Percentiles rank a stretch among this genome's conserved stretches.
Conservation (phyloP, 2,329 filamentous ascomycete genomes). For the Penicillium digitatum region DNA sequence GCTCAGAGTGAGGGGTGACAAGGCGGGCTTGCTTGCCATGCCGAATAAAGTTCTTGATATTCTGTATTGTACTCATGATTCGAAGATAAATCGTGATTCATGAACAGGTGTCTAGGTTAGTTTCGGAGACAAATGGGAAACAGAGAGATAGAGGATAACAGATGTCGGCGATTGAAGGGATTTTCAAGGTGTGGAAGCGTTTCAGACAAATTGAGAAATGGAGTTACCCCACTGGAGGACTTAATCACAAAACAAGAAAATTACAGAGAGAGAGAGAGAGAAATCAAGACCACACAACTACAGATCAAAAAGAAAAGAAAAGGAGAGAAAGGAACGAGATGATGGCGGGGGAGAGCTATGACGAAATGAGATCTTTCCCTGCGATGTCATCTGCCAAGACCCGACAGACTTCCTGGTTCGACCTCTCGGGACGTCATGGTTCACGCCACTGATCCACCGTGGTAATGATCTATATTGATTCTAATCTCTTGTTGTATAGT, state of each 20-base stretch:
- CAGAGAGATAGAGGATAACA: not conserved
- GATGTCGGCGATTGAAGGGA: not conserved
- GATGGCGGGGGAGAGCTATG: constrained; percentile 8
- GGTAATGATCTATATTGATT: not conserved
- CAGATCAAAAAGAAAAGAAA: not conserved
- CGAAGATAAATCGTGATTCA: constrained; percentile 7
- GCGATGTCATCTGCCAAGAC: constrained; percentile 13
- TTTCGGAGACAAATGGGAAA: constrained; percentile 1
- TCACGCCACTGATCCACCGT: constrained; percentile 14
- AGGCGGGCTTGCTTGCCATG: constrained; percentile 92
- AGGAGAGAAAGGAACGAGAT: constrained; percentile 1
- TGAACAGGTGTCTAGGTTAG: not conserved
- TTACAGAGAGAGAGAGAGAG: too few species aligned
- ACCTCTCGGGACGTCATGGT: constrained; percentile 12
- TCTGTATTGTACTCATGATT: constrained; percentile 74
- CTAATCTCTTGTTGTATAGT: not conserved
- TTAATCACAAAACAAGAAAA: not conserved
- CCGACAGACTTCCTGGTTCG: not conserved
- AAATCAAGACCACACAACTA: not conserved
- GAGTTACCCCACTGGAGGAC: not conserved
- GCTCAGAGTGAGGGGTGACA: constrained; percentile 58
- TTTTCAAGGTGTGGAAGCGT: not conserved
- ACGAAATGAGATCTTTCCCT: constrained; percentile 7
- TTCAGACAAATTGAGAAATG: not conserved
- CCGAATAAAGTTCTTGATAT: constrained; percentile 96